Evolutionary conservation across 352 stramenopile genomes (phyloP), one percentile per base, ranked within the genome.

Genomic region (Globisporangium parvum): DNA sequence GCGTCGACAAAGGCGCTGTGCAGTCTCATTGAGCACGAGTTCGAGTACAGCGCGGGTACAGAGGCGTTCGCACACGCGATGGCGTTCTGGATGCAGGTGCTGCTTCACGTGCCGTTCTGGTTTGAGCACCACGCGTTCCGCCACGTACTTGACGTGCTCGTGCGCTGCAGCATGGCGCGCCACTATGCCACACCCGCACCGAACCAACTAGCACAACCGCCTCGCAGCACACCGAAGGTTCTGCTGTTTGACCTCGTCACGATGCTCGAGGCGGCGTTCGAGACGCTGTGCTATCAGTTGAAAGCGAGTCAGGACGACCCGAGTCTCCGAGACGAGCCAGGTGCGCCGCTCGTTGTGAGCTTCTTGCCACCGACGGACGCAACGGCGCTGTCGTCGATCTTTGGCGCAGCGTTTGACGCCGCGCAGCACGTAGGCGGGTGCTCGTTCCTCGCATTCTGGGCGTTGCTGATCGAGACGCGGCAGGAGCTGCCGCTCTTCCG

Each of bases 21-120:
- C 49, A 63, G 57, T 46, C 55, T 84, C 31, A 72, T 92, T 21
- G 69, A 81, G 55, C 71, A 74, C 6, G 80, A 71, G 0, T 92
- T 90, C 47, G 79, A 85, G 41, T 77, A 80, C 47, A 76, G 75
- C 2, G 63, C 77, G 4, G 63, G 78, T 12, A 66, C 77, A 0
- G 53, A 62, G 6, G 48, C 57, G 6, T 71, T 88, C 0, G 50
- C 39, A 15, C 63, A 83, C 11, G 63, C 74, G 20, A 72, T 80
- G 51, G 31, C 57, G 2, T 89, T 86, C 46, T 92, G 82, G 82
- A 64, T 77, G 53, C 80, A 77, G 51, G 57, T 77, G 24, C 47
- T 92, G 31, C 58, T 91, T 1, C 75, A 85, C 55, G 79, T 91
- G 15, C 83, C 83, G 5, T 87, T 85, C 45, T 93, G 83, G 83